Percentiles rank a stretch among this genome's conserved stretches.
phyloP scores from a whole-genome alignment of 129 eudicot species.

The Logfia minima region DNA sequence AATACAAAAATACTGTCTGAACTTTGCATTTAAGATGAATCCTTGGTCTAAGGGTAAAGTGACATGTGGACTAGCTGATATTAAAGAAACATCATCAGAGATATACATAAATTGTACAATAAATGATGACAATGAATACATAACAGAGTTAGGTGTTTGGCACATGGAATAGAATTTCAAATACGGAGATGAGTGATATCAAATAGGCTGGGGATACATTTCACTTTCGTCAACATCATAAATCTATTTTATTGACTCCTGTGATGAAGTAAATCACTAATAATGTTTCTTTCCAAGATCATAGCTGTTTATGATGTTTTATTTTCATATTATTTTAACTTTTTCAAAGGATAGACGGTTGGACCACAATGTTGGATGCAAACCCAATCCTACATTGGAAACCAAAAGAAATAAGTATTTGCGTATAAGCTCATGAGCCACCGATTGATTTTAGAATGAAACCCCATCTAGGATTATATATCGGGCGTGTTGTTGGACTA shows the following conservation, averaged over 20 bases:
- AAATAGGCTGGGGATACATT: background rate
- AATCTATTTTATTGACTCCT: background rate
- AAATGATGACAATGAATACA: constrained; percentile 26
- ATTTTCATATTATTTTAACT: too few relatives aligned
- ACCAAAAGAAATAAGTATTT: too few relatives aligned
- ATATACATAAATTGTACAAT: constrained; percentile 3
- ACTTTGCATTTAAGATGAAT: background rate
- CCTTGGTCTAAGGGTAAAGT: background rate
- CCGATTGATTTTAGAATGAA: too few relatives aligned
- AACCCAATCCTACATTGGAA: too few relatives aligned
- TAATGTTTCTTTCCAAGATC: too few relatives aligned
- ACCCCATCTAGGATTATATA: too few relatives aligned
- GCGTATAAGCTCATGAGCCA: too few relatives aligned
- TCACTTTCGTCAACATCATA: background rate
- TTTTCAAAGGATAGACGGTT: too few relatives aligned
- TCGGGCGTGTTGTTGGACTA: too few relatives aligned
- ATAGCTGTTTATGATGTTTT: too few relatives aligned
- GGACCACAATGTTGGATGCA: too few relatives aligned
- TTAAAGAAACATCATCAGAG: constrained; percentile 2
- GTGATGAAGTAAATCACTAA: background rate
- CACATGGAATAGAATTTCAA: background rate
- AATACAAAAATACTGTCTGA: background rate
- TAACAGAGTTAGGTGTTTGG: constrained; percentile 23
- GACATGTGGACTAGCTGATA: constrained; percentile 3
- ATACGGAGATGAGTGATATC: background rate